Conservation (phyloP, 768 basidiomycete species). For the Auricularia sp. region DNA sequence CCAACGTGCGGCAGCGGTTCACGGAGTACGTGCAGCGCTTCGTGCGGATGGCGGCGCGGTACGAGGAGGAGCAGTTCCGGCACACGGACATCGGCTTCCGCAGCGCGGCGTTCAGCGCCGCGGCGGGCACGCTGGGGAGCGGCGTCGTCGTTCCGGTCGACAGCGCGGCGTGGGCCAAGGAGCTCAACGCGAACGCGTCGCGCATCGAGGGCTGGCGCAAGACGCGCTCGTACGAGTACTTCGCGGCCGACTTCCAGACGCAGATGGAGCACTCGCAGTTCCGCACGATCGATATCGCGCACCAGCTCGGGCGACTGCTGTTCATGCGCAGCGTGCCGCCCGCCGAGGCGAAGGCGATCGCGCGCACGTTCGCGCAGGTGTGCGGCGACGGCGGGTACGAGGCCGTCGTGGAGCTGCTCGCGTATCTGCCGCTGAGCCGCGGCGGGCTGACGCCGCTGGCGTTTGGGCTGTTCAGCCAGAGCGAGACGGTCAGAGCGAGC, state of each 20-base stretch:
- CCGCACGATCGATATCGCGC: constrained; percentile 70
- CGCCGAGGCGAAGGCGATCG: constrained; percentile 64
- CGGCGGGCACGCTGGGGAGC: constrained; percentile 52
- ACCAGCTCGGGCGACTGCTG: constrained; percentile 79
- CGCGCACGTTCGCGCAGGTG: constrained; percentile 41
- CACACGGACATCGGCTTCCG: constrained; percentile 69
- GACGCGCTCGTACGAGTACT: constrained; percentile 71
- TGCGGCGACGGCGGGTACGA: constrained; percentile 67
- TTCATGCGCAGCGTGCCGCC: constrained; percentile 63
- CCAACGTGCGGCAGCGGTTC: constrained; percentile 77
- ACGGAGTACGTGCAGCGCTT: constrained; percentile 84
- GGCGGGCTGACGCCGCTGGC: constrained; percentile 81
- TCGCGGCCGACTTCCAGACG: constrained; percentile 59
- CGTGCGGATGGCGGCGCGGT: constrained; percentile 78
- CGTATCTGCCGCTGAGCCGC: constrained; percentile 59
- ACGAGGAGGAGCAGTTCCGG: constrained; percentile 75
- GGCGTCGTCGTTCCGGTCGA: constrained; percentile 73
- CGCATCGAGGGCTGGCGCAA: constrained; percentile 91
- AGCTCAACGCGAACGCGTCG: constrained; percentile 65
- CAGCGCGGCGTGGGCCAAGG: constrained; percentile 52
- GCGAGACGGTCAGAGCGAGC: constrained; percentile 60
- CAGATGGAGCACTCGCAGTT: constrained; percentile 47
- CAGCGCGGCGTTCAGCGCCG: constrained; percentile 35
- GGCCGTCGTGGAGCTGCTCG: constrained; percentile 86
- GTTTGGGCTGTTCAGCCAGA: constrained; percentile 87